Percentiles rank a stretch among this genome's conserved stretches.
phyloP scores from a whole-genome alignment of 352 stramenopile genomes.

The Globisporangium ultimum region DNA sequence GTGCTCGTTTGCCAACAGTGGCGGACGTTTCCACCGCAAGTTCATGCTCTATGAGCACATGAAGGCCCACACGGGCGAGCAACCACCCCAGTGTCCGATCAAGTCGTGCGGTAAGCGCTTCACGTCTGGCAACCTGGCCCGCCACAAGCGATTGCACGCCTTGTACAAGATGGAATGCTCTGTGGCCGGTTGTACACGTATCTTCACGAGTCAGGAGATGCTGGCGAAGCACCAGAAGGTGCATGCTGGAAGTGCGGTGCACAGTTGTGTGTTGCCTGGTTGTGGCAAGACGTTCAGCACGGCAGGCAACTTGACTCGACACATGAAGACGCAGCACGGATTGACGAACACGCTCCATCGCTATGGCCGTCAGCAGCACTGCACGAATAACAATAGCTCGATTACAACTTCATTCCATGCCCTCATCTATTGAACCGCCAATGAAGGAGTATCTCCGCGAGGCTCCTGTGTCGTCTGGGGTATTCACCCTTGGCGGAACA shows the following conservation, averaged over 20 bases:
- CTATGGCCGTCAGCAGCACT: conserved; percentile 9
- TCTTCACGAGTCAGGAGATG: too few relatives aligned
- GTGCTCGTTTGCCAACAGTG: conserved; percentile 18
- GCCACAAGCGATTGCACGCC: too few relatives aligned
- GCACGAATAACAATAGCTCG: not conserved
- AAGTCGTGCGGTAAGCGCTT: conserved; percentile 28
- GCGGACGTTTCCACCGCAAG: conserved; percentile 58
- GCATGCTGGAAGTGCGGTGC: conserved; percentile 13
- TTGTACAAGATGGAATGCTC: too few relatives aligned
- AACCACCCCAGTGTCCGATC: conserved; percentile 39
- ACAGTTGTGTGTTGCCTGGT: conserved; percentile 23
- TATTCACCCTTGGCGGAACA: conserved; percentile 2
- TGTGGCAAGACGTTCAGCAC: conserved; percentile 66
- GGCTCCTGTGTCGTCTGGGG: conserved; percentile 17
- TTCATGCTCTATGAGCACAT: conserved; percentile 71
- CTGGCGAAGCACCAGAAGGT: too few relatives aligned
- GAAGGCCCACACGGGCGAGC: conserved; percentile 79
- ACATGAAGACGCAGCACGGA: conserved; percentile 60
- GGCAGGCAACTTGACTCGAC: conserved; percentile 53
- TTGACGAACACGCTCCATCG: conserved; percentile 32
- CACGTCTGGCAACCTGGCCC: too few relatives aligned
- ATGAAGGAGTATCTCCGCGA: conserved; percentile 30
- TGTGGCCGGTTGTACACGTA: too few relatives aligned
- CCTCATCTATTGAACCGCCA: conserved; percentile 18
- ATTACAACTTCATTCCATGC: not conserved